Conservation (phyloP, 2,329 filamentous ascomycete species). For the Dendryphion nanum region DNA sequence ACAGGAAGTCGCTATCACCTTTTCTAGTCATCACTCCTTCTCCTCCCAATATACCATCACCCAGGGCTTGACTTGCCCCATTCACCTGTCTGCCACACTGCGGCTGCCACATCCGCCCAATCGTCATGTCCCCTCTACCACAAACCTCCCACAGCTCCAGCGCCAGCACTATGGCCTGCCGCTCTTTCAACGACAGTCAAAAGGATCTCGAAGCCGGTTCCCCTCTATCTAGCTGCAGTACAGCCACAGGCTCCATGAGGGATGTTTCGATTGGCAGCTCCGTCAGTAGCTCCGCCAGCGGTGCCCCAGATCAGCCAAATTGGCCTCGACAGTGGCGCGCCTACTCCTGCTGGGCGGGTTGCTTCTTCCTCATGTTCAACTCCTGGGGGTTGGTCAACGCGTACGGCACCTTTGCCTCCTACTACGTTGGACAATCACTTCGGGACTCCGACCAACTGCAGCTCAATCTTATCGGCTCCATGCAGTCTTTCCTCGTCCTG, state of each 20-base stretch:
- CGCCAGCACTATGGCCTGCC: too few relatives aligned
- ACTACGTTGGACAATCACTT: constrained; percentile 48
- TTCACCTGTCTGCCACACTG: too few relatives aligned
- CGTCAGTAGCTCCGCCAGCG: constrained; percentile 1
- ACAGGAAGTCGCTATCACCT: constrained; percentile 10
- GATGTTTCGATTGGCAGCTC: constrained; percentile 13
- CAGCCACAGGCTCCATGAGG: constrained; percentile 23
- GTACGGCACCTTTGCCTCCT: constrained; percentile 51
- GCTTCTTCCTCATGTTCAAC: constrained; percentile 54
- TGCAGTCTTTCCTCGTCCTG: constrained; percentile 48
- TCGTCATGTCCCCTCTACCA: too few relatives aligned
- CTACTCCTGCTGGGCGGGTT: constrained; percentile 45
- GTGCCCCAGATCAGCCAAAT: constrained; percentile 28
- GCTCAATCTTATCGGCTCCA: constrained; percentile 50
- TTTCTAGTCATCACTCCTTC: constrained; percentile 2
- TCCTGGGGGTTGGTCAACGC: constrained; percentile 50
- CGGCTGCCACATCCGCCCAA: too few relatives aligned
- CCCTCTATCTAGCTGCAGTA: constrained; percentile 23
- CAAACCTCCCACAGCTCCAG: too few relatives aligned
- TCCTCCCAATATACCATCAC: too few relatives aligned
- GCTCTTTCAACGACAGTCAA: constrained; percentile 14
- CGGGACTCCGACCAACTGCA: constrained; percentile 39
- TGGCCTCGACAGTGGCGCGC: constrained; percentile 48
- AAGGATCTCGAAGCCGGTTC: too few relatives aligned
- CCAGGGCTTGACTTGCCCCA: too few relatives aligned